Conservation (phyloP, 768 basidiomycete species). For the Boletus bicolor region DNA sequence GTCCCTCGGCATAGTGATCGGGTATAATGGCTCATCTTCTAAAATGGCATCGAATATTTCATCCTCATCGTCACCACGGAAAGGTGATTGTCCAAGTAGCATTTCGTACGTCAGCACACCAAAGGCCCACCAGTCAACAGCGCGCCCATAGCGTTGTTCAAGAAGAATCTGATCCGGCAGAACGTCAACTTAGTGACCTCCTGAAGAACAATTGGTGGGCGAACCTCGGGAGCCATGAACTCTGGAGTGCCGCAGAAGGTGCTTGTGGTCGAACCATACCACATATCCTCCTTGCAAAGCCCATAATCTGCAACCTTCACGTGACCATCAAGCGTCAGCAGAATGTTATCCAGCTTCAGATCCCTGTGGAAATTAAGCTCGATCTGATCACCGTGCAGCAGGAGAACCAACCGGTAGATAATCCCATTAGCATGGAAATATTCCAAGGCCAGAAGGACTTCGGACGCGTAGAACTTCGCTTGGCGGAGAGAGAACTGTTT, state of each 20-base stretch:
- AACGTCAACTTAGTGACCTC: neutral
- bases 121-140: conserved; percentile 99
- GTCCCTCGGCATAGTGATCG: conserved; percentile 98
- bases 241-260: conserved; percentile 99
- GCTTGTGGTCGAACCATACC: conserved; percentile 91
- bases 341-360: conserved; percentile 96
- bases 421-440: conserved; percentile 99
- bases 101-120: conserved; percentile 99
- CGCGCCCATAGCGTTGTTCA: conserved; percentile 98
- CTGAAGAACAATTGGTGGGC: conserved; percentile 13
- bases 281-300: conserved; percentile 99
- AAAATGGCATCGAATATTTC: conserved; percentile 99
- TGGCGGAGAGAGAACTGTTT: conserved; percentile 98
- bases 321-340: conserved; percentile 94
- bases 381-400: too few species aligned
- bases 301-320: conserved; percentile 99
- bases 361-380: conserved; percentile 53
- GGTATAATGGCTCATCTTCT: conserved; percentile 97
- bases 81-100: conserved; percentile 97
- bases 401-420: conserved; percentile 80
- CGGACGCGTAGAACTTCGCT: conserved; percentile 98
- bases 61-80: conserved; percentile 98
- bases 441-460: conserved; percentile 92
- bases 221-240: conserved; percentile 98
- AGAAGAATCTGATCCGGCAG: conserved; percentile 71